Evolutionary conservation across 2,329 filamentous ascomycete genomes (phyloP).

Genomic region (Penicillium hordei): DNA sequence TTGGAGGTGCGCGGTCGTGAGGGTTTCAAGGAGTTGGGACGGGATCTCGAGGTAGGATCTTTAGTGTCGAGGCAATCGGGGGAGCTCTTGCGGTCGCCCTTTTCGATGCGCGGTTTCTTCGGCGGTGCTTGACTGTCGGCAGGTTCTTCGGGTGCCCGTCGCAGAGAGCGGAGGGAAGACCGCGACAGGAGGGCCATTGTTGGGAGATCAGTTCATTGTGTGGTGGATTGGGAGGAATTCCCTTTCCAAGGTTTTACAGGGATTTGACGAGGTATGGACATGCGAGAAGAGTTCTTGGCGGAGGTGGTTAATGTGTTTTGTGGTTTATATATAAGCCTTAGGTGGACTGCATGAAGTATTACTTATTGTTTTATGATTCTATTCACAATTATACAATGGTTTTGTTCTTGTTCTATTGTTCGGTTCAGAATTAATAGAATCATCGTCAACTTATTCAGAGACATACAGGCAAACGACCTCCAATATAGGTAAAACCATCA

Average conservation of each 20-base stretch:
- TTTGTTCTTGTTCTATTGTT: background rate
- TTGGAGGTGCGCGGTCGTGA: slow-evolving; percentile 18
- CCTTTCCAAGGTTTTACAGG: slow-evolving; percentile 1
- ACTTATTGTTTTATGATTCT: background rate
- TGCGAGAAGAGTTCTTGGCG: slow-evolving; percentile 16
- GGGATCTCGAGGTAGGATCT: background rate
- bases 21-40: slow-evolving; percentile 14
- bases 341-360: background rate
- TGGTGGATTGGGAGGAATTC: slow-evolving; percentile 7
- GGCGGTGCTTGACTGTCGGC: slow-evolving; percentile 22
- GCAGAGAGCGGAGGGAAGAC: slow-evolving; percentile 35
- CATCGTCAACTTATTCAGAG: background rate
- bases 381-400: background rate
- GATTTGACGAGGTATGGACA: slow-evolving; percentile 1
- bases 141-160: slow-evolving; percentile 29
- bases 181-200: slow-evolving; percentile 38
- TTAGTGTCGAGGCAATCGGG: slow-evolving; percentile 36
- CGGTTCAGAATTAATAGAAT: background rate
- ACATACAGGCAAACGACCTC: background rate
- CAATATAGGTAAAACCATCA: background rate
- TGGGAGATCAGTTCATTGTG: slow-evolving; percentile 22
- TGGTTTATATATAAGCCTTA: background rate
- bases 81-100: slow-evolving; percentile 30
- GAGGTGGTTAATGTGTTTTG: background rate
- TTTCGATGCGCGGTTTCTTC: slow-evolving; percentile 30